Evolutionary conservation across 495 filamentous ascomycete species (phyloP).

Genomic region (Pyronema domesticum): DNA sequence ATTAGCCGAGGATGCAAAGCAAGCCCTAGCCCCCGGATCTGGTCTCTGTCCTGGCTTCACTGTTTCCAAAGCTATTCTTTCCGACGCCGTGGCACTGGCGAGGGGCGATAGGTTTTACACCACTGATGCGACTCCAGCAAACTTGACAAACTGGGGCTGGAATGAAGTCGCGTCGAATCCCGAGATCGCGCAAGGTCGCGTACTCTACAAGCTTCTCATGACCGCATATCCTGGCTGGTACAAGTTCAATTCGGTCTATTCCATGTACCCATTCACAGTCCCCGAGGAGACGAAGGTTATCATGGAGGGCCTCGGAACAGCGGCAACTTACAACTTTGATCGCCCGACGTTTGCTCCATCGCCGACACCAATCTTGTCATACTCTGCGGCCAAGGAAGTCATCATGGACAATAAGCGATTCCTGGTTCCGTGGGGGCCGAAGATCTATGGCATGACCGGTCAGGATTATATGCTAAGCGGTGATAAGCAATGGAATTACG

Average conservation of each 20-base stretch:
- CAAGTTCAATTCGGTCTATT: constrained; percentile 28
- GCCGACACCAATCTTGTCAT: constrained; percentile 30
- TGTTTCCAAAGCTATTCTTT: constrained; percentile 58
- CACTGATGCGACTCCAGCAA: constrained; percentile 47
- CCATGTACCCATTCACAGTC: constrained; percentile 34
- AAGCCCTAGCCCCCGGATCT: constrained; percentile 20
- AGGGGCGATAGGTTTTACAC: constrained; percentile 75
- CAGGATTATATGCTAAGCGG: constrained; percentile 39
- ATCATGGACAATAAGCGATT: constrained; percentile 35
- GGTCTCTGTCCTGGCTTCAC: constrained; percentile 36
- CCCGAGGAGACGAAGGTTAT: constrained; percentile 37
- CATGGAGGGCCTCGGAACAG: constrained; percentile 29
- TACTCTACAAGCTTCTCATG: constrained; percentile 43
- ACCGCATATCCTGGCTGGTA: constrained; percentile 43
- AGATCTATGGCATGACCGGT: constrained; percentile 32
- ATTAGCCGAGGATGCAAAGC: constrained; percentile 36
- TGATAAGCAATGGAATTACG: constrained; percentile 21
- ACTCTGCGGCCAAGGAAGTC: constrained; percentile 33
- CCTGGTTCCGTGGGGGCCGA: constrained; percentile 38
- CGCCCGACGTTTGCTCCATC: constrained; percentile 26
- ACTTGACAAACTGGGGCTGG: constrained; percentile 69
- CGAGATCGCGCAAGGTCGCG: constrained; percentile 37
- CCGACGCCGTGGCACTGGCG: constrained; percentile 63
- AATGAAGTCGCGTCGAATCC: constrained; percentile 33
- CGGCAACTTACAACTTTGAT: constrained; percentile 35